Conservation (phyloP, 2,329 filamentous ascomycete genomes). For the Penicillium capsulatum region DNA sequence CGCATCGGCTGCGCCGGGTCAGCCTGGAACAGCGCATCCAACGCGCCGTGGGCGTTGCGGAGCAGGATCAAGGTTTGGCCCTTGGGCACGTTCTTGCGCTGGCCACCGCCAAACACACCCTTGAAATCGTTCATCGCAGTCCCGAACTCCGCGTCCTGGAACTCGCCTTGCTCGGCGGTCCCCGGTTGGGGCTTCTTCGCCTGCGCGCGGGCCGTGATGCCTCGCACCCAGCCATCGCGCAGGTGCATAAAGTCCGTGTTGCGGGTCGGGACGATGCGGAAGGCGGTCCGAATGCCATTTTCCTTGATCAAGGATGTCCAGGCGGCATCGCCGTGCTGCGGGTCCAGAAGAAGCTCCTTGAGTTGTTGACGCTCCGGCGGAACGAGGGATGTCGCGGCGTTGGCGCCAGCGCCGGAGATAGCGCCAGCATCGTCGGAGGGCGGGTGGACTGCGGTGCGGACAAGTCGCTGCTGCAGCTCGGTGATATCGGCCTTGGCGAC, state of each 20-base stretch:
- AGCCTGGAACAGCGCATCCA: conserved; percentile 64
- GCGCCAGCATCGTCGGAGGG: conserved; percentile 19
- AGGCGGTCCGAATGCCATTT: conserved; percentile 66
- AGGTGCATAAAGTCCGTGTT: conserved; percentile 94
- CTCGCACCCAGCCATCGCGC: conserved; percentile 83
- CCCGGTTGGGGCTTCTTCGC: conserved; percentile 42
- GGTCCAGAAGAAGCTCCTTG: conserved; percentile 64
- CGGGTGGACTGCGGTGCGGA: conserved; percentile 59
- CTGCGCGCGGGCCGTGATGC: conserved; percentile 69
- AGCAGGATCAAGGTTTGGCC: conserved; percentile 70
- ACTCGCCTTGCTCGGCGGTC: conserved; percentile 36
- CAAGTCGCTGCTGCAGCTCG: conserved; percentile 70
- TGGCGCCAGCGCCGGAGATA: conserved; percentile 50
- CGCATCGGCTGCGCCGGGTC: conserved; percentile 47
- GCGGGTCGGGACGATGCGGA: conserved; percentile 82
- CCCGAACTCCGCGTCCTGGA: conserved; percentile 72
- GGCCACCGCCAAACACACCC: conserved; percentile 70
- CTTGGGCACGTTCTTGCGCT: conserved; percentile 66
- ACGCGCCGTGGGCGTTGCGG: conserved; percentile 60
- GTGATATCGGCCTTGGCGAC: conserved; percentile 78
- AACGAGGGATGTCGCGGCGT: conserved; percentile 73
- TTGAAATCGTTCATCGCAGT: conserved; percentile 73
- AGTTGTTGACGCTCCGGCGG: conserved; percentile 74
- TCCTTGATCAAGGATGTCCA: conserved; percentile 69
- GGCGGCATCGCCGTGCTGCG: conserved; percentile 62